These are phyloP conservation scores for Zea mays DNA, from an alignment of 176 grass and related monocot genomes.

Conservation along the genomic window Zm-B73-REFERENCE-NAM-5.0 NC_050097.1:16981501-16982000, in stretches of 20 bases:
- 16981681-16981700: neutral
- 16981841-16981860: neutral
- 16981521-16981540: neutral
- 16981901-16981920: no score
- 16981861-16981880: neutral
- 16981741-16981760: neutral
- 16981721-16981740: neutral
- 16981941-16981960: neutral
- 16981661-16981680: neutral
- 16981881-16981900: neutral
- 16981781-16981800: neutral
- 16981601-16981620: neutral
- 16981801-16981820: neutral
- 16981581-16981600: neutral
- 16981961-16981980: neutral
- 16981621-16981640: neutral
- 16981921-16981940: neutral
- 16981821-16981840: neutral
- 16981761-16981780: neutral
- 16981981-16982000: conserved; percentile 13
- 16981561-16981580: neutral
- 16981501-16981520: neutral
- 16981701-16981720: neutral
- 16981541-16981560: neutral
- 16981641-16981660: neutral